These are phyloP conservation scores for Poronia punctata DNA, from an alignment of 495 filamentous ascomycete species.

Conservation along the genomic window DNA sequence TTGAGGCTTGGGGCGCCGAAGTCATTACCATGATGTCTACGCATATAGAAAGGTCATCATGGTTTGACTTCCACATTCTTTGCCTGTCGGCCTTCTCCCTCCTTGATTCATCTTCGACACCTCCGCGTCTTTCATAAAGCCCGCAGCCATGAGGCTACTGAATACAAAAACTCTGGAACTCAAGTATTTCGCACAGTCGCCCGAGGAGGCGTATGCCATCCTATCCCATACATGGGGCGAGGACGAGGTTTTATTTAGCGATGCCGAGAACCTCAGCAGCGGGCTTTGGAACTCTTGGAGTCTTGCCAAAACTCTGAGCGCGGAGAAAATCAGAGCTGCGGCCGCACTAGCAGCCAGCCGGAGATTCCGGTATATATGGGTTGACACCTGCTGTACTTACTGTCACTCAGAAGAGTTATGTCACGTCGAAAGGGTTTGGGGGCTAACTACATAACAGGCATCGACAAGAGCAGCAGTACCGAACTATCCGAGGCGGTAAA, in stretches of 20 bases:
- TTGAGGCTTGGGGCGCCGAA: too few species aligned
- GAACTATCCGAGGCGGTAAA: slow-evolving; percentile 41
- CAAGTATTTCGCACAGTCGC: background rate
- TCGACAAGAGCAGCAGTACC: slow-evolving; percentile 36
- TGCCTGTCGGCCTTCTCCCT: too few species aligned
- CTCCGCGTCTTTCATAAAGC: too few species aligned
- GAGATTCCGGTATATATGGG: background rate
- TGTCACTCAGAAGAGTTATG: too few species aligned
- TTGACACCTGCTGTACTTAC: slow-evolving; percentile 7
- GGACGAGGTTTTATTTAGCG: slow-evolving; percentile 12
- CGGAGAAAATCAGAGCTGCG: background rate
- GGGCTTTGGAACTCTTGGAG: too few species aligned
- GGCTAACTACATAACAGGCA: too few species aligned
- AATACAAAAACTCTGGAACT: background rate
- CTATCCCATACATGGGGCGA: slow-evolving; percentile 5
- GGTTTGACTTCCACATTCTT: too few species aligned
- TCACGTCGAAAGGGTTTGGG: too few species aligned
- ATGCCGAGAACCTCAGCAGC: background rate
- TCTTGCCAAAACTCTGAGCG: background rate
- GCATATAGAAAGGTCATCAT: too few species aligned
- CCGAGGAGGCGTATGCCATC: slow-evolving; percentile 2
- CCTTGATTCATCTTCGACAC: too few species aligned
- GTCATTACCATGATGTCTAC: too few species aligned
- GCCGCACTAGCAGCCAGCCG: background rate
- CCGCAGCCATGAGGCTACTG: slow-evolving; percentile 1